A percentile compares a stretch with the other conserved stretches of the same genome.
Evolutionary conservation across 768 basidiomycete genomes (phyloP).

Genomic region (Mycena maculata): DNA sequence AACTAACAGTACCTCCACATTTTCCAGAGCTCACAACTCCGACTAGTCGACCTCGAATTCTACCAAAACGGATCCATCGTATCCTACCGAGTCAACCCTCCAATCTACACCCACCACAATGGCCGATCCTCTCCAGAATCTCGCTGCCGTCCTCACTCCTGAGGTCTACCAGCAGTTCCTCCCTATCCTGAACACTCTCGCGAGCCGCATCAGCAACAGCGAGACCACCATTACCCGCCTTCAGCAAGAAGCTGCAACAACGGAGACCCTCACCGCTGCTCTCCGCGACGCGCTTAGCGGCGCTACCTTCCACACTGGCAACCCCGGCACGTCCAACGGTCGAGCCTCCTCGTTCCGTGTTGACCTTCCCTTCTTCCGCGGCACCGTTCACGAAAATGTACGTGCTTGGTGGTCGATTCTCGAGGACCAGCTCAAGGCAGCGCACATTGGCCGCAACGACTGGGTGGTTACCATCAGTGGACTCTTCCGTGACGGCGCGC

Average conservation of each 20-base stretch:
- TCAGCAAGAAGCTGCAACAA: neutral
- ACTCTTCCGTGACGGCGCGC: slow-evolving; percentile 20
- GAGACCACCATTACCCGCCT: neutral
- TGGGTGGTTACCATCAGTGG: slow-evolving; percentile 14
- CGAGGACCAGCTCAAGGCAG: slow-evolving; percentile 23
- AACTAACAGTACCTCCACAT: neutral
- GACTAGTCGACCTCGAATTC: slow-evolving; percentile 6
- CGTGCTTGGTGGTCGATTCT: slow-evolving; percentile 14
- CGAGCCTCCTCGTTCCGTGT: slow-evolving; percentile 14
- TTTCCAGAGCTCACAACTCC: neutral
- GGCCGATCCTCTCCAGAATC: neutral
- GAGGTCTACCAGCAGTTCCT: slow-evolving; percentile 9
- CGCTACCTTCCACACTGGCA: neutral
- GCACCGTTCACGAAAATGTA: slow-evolving; percentile 13
- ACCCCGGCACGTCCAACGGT: neutral
- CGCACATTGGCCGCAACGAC: slow-evolving; percentile 1
- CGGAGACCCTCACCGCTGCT: neutral
- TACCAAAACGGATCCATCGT: slow-evolving; percentile 9
- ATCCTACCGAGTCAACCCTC: neutral
- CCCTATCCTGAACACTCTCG: neutral
- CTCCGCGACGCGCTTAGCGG: neutral
- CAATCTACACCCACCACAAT: neutral
- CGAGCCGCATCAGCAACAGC: neutral
- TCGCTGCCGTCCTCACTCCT: neutral
- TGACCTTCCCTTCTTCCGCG: slow-evolving; percentile 14